These are phyloP conservation scores for Ogataea pini DNA, from an alignment of 805 yeast species.

Conservation along the genomic window DNA sequence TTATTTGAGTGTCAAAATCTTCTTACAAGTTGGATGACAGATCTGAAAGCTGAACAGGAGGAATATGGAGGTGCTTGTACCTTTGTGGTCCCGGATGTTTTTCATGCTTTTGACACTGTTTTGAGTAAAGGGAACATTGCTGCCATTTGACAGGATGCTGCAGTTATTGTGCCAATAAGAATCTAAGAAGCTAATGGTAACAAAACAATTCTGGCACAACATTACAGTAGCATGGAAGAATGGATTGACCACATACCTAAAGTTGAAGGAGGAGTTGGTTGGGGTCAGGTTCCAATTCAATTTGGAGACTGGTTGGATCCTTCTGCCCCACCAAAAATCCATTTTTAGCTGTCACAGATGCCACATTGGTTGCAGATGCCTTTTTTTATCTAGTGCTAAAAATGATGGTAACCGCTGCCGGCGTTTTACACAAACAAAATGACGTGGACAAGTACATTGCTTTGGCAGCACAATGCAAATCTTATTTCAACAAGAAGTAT, in stretches of 20 bases:
- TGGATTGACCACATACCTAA: slow-evolving; percentile 23
- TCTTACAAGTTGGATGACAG: slow-evolving; percentile 25
- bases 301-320: slow-evolving; percentile 36
- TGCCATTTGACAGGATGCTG: slow-evolving; percentile 29
- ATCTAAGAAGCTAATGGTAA: slow-evolving; percentile 16
- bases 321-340: slow-evolving; percentile 31
- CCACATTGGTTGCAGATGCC: slow-evolving; percentile 28
- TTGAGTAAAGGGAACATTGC: slow-evolving; percentile 17
- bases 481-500: slow-evolving; percentile 23
- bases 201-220: slow-evolving; percentile 11
- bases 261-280: slow-evolving; percentile 14
- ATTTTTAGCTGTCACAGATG: slow-evolving; percentile 24
- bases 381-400: slow-evolving; percentile 20
- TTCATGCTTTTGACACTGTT: slow-evolving; percentile 15
- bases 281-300: slow-evolving; percentile 20
- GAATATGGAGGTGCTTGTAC: slow-evolving; percentile 21
- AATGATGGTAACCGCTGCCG: slow-evolving; percentile 14
- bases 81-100: slow-evolving; percentile 25
- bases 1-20: slow-evolving; percentile 24
- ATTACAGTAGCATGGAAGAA: slow-evolving; percentile 15
- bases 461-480: slow-evolving; percentile 14
- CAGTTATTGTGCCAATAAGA: slow-evolving; percentile 25
- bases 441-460: slow-evolving; percentile 13
- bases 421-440: slow-evolving; percentile 9
- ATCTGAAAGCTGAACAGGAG: slow-evolving; percentile 24